Base-by-base conservation (phyloP, 2,329 filamentous ascomycete species). In the Venturia effusa region DNA sequence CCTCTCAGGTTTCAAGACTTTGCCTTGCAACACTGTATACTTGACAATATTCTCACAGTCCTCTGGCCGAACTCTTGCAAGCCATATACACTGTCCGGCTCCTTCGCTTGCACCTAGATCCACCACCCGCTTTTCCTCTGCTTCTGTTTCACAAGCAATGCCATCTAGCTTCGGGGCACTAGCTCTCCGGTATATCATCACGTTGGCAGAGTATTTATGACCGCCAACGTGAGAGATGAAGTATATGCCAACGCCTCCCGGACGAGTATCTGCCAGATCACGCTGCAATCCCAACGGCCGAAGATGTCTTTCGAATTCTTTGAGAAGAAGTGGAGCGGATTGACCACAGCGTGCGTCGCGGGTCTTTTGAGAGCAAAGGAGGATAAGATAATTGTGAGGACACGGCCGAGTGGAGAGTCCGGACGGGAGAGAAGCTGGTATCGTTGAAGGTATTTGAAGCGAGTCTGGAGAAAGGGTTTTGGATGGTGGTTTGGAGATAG, bases 201-300 rank as follows among this genome's bases (percentile, higher is more conserved):
- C 85, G 71, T 99, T 99, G 34, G 94, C 94, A 59, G 88, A 87
- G 77, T 96, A 97, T 78, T 97, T 97, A 79, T 99, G 94, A 0
- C 94, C 94, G 34, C 94, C 94, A 2, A 97, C 92, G 72, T 99
- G 94, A 68, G 87, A 93, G 72, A 97, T 95, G 73, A 97, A 97
- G 77, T 96, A 96, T 68, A 99, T 90, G 0, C 91, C 93, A 6
- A 97, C 93, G 15, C 94, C 94, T 13, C 93, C 93, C 0, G 92
- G 91, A 65, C 94, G 80, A 74, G 92, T 87, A 73, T 99, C 94
- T 72, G 95, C 86, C 59, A 94, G 77, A 72, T 97, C 93, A 37
- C 94, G 86, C 74, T 88, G 92, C 24, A 99, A 78, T 0, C 92
- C 92, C 15, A 96, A 79, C 1, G 90, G 89, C 0, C 92, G 87